phyloP scores from a whole-genome alignment of 2,329 filamentous ascomycete genomes.

The Diaporthe vexans region DNA sequence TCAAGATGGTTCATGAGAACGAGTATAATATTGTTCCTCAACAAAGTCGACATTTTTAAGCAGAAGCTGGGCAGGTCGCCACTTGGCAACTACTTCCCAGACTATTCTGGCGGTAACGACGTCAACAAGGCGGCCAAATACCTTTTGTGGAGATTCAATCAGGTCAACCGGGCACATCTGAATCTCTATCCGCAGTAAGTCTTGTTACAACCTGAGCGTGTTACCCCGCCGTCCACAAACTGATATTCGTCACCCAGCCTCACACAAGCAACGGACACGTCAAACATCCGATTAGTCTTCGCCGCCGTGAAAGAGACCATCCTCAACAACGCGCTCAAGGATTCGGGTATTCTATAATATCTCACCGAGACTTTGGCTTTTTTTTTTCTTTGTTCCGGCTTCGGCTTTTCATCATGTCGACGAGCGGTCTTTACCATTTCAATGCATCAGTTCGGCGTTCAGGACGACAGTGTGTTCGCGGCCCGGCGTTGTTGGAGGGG shows the following conservation, averaged over 20 bases:
- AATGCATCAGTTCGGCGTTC: slow-evolving; percentile 42
- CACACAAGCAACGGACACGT: slow-evolving; percentile 98
- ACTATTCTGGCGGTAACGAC: slow-evolving; percentile 97
- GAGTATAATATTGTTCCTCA: slow-evolving; percentile 97
- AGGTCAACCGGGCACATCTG: slow-evolving; percentile 95
- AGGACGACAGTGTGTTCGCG: slow-evolving; percentile 35
- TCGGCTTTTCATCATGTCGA: slow-evolving; percentile 37
- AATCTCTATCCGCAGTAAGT: slow-evolving; percentile 98
- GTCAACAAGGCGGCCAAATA: slow-evolving; percentile 99
- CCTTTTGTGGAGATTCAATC: slow-evolving; percentile 97
- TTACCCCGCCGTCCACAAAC: slow-evolving; percentile 35
- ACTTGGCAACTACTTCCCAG: slow-evolving; percentile 94
- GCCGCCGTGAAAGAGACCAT: slow-evolving; percentile 99
- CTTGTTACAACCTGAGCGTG: too few relatives aligned
- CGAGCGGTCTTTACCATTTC: slow-evolving; percentile 41
- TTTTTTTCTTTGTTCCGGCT: slow-evolving; percentile 34
- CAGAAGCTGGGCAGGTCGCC: slow-evolving; percentile 92
- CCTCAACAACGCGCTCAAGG: slow-evolving; percentile 96
- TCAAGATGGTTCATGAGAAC: slow-evolving; percentile 99
- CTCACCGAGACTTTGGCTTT: slow-evolving; percentile 14
- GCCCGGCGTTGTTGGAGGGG: slow-evolving; percentile 38
- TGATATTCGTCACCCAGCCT: slow-evolving; percentile 69
- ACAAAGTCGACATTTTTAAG: slow-evolving; percentile 99
- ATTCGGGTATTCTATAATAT: slow-evolving; percentile 91
- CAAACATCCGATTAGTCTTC: slow-evolving; percentile 97